Conservation (phyloP, 176 grass and related monocot genomes). For the Juncus inflexus region DNA sequence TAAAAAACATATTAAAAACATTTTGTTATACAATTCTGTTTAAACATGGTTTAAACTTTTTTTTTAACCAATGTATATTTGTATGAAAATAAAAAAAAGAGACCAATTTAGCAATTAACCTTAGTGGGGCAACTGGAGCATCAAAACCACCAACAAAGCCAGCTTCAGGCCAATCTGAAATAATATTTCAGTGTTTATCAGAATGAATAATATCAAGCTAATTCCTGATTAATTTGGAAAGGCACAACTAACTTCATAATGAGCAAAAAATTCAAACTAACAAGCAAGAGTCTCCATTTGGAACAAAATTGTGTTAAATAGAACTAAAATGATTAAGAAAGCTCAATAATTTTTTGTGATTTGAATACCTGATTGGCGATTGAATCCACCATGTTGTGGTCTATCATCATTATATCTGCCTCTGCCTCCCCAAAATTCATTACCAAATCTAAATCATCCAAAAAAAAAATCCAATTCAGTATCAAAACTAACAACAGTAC, state of each 20-base stretch:
- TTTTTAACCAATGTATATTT: not conserved
- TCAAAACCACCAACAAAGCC: slow-evolving; percentile 63
- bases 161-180: slow-evolving; percentile 78
- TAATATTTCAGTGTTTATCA: too few relatives aligned
- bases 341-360: slow-evolving; percentile 4
- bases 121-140: slow-evolving; percentile 50
- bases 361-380: slow-evolving; percentile 46
- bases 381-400: slow-evolving; percentile 47
- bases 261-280: not conserved
- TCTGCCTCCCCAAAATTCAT: slow-evolving; percentile 74
- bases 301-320: not conserved
- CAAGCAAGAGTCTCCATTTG: not conserved
- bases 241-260: slow-evolving; percentile 8
- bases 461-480: slow-evolving; percentile 4
- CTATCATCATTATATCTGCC: slow-evolving; percentile 68
- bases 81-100: not conserved
- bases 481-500: not conserved
- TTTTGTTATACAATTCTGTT: slow-evolving; percentile 12
- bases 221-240: slow-evolving; percentile 6
- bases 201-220: too few relatives aligned
- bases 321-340: slow-evolving; percentile 1
- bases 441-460: slow-evolving; percentile 39
- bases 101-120: not conserved
- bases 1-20: slow-evolving; percentile 35
- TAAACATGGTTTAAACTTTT: not conserved